Evolutionary conservation across 306 rosid species (phyloP), one percentile per base, ranked within the genome.

Genomic region (Albizia julibrissin): DNA sequence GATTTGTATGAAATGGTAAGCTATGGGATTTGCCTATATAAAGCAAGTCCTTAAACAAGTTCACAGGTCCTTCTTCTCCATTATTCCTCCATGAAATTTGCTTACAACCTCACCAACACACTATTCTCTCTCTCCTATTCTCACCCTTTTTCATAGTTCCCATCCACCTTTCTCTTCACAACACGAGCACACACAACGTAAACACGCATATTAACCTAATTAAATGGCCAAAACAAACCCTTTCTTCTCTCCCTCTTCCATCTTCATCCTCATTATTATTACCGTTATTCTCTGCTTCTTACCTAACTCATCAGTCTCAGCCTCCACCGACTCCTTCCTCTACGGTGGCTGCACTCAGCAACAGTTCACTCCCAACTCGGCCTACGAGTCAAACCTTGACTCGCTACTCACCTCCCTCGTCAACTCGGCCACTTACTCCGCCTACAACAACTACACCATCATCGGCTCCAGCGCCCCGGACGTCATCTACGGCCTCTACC

Each of bases 341-440:
- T 95, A 85, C 76, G 93, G 93, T 18, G 99, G 99, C 13, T 95
- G 99, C 88, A 93, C 98, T 1, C 90, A 89, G 59, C 90, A 90
- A 47, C 87, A 70, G 44, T 95, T 92, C 87, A 2, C 72, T 18
- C 85, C 94, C 6, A 79, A 65, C 82, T 91, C 97, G 0, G 87
- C 90, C 39, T 95, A 89, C 87, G 94, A 92, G 81, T 82, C 89
- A 2, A 95, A 95, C 86, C 85, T 95, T 43, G 88, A 95, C 93
- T 91, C 99, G 10, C 92, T 95, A 40, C 97, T 95, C 65, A 87
- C 92, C 82, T 95, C 99, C 7, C 86, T 95, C 0, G 89, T 89
- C 26, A 95, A 95, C 94, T 92, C 98, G 4, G 99, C 99, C 83
- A 95, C 99, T 3, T 95, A 86, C 90, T 76, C 94, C 13, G 44